Evolutionary conservation across 371 early-diverging fungal genomes (phyloP), one percentile per base, ranked within the genome.

Genomic region (Polyrhizophydium stewartii): DNA sequence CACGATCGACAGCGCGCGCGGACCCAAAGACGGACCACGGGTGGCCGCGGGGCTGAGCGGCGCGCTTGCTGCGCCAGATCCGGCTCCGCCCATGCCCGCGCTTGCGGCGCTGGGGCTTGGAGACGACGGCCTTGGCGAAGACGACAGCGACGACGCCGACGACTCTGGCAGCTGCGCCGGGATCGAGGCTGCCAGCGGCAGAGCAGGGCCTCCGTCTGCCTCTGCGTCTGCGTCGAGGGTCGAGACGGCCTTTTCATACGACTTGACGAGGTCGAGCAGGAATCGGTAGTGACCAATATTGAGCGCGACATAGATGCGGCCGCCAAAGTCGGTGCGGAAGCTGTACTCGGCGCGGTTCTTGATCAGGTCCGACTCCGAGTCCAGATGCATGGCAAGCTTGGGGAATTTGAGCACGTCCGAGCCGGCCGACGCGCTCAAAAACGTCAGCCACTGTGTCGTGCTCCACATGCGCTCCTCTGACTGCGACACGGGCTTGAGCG

Each of bases 231-330:
- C 6, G 3, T 53, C 53, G 10, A 53, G 24, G n/a, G 6, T 30
- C 19, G 53, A 13, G 21, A 58, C 55, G 3, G 69, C 66, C 41
- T 66, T 69, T 40, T 62, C 49, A 57, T 85, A 85, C 28, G 73
- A 55, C 40, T 61, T 56, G 28, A 58, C 61, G 35, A 83, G 59
- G 40, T 88, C 89, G 63, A 83, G 85, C 21, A 91, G 64, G 59
- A 87, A 87, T 43, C 77, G 77, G 59, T 89, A 89, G 30, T 87
- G 71, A 1, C 87, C 87, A 57, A 89, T 72, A 65, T 91, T 91
- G 17, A 89, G 72, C 0, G 91, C 90, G 1, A 91, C 81, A 59
- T 89, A 82, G 56, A 91, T 78, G 24, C 82, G 79, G 2, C 88
- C 89, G 5, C 71, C 79, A 68, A 91, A 91, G 2, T 78, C 72